These are phyloP conservation scores for Speleostelium caveatum DNA, from an alignment of 78 protist genomes.

Conservation along the genomic window DNA sequence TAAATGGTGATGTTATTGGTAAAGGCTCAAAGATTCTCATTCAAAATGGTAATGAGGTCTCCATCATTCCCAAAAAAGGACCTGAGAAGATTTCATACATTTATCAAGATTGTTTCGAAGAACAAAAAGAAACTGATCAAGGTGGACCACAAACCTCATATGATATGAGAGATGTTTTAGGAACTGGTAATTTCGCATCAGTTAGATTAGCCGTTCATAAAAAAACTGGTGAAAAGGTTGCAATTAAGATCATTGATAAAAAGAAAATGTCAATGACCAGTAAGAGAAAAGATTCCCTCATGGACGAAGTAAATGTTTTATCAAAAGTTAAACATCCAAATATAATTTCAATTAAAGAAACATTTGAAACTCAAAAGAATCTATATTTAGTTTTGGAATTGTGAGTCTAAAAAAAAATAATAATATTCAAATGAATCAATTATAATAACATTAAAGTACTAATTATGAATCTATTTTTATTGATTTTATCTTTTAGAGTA, in stretches of 20 bases:
- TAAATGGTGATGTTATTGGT: conserved; percentile 65
- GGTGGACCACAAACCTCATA: conserved; percentile 81
- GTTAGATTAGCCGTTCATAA: conserved; percentile 72
- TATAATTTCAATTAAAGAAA: conserved; percentile 75
- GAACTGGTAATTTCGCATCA: conserved; percentile 80
- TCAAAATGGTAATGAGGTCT: conserved; percentile 63
- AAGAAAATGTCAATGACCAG: conserved; percentile 71
- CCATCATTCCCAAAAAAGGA: conserved; percentile 56
- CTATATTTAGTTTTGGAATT: conserved; percentile 81
- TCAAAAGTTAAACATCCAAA: conserved; percentile 72
- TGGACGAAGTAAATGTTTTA: conserved; percentile 79
- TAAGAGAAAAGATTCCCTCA: conserved; percentile 69
- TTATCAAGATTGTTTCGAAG: conserved; percentile 72
- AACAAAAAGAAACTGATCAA: conserved; percentile 67
- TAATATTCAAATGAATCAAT: too few species aligned
- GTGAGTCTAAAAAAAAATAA: too few species aligned
- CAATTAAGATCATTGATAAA: conserved; percentile 81
- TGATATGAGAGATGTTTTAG: conserved; percentile 61
- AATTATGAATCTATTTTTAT: neutral
- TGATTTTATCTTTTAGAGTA: conserved; percentile 32
- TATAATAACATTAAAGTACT: too few species aligned
- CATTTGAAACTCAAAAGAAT: conserved; percentile 70
- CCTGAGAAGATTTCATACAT: conserved; percentile 50
- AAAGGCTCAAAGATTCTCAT: conserved; percentile 63
- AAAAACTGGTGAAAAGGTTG: conserved; percentile 73